phyloP scores from a whole-genome alignment of 805 yeast genomes.

The Priceomyces castillae region DNA sequence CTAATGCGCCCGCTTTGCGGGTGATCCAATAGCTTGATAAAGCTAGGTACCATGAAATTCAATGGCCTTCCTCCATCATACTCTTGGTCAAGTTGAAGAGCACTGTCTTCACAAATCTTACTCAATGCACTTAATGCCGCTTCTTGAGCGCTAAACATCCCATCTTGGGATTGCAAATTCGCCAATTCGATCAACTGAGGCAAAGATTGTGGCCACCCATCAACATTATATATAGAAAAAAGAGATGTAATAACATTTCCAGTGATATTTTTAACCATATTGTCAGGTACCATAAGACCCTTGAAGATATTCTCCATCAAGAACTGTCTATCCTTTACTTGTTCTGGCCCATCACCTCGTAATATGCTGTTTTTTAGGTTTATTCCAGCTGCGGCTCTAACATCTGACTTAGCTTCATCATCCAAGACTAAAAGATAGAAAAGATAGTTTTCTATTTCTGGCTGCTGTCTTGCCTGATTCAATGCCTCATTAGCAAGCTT shows the following conservation, averaged over 20 bases:
- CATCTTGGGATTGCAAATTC: conserved; percentile 19
- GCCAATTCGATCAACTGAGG: conserved; percentile 65
- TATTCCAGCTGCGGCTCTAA: conserved; percentile 87
- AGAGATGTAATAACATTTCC: conserved; percentile 88
- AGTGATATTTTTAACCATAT: conserved; percentile 79
- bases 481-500: conserved; percentile 70
- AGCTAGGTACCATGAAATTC: conserved; percentile 61
- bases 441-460: conserved; percentile 80
- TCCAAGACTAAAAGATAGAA: conserved; percentile 64
- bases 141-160: conserved; percentile 43
- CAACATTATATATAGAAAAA: conserved; percentile 64
- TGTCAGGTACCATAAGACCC: conserved; percentile 55
- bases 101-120: conserved; percentile 89
- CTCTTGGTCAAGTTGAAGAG: conserved; percentile 59
- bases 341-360: conserved; percentile 25
- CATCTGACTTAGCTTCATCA: conserved; percentile 41
- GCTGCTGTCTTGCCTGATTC: conserved; percentile 62
- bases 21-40: conserved; percentile 48
- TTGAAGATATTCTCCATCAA: conserved; percentile 43
- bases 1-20: conserved; percentile 48
- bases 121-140: conserved; percentile 80
- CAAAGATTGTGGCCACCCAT: conserved; percentile 72
- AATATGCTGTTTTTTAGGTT: conserved; percentile 75
- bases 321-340: conserved; percentile 28
- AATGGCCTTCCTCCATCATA: conserved; percentile 67